phyloP scores from a whole-genome alignment of 345 rosid genomes.

The Viola odorata region DNA sequence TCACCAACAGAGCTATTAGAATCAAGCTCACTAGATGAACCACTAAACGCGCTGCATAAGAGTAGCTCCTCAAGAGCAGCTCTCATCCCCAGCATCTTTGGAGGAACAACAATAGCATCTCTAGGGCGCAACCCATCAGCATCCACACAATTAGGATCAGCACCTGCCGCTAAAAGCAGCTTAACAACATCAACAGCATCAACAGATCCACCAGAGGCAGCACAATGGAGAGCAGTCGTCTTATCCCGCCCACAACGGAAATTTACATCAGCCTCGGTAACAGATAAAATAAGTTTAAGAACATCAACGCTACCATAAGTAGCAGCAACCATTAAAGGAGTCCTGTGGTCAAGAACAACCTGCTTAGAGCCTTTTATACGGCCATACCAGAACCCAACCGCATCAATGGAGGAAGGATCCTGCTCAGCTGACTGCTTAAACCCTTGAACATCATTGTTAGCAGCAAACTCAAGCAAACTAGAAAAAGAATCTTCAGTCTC shows the following conservation, averaged over 20 bases:
- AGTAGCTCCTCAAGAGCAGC: slow-evolving; percentile 39
- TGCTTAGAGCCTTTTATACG: slow-evolving; percentile 39
- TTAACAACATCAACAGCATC: slow-evolving; percentile 41
- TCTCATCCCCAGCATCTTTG: slow-evolving; percentile 29
- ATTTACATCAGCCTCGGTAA: slow-evolving; percentile 29
- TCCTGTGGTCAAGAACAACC: slow-evolving; percentile 41
- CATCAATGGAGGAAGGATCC: slow-evolving; percentile 28
- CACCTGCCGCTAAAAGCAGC: slow-evolving; percentile 54
- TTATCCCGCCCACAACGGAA: slow-evolving; percentile 42
- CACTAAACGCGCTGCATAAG: slow-evolving; percentile 2
- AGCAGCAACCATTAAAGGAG: slow-evolving; percentile 74
- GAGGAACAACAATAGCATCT: slow-evolving; percentile 54
- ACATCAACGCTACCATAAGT: slow-evolving; percentile 44
- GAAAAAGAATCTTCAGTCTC: slow-evolving; percentile 33
- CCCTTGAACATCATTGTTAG: slow-evolving; percentile 42
- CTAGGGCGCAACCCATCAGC: slow-evolving; percentile 45
- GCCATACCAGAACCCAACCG: slow-evolving; percentile 38
- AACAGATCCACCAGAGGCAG: slow-evolving; percentile 60
- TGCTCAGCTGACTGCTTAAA: slow-evolving; percentile 21
- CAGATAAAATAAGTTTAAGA: slow-evolving; percentile 28
- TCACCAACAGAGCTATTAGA: slow-evolving; percentile 13
- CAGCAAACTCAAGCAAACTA: slow-evolving; percentile 37
- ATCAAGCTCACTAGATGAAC: slow-evolving; percentile 2
- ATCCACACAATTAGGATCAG: slow-evolving; percentile 46
- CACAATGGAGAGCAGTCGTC: slow-evolving; percentile 65